Percentiles rank a stretch among this genome's conserved stretches.
Conservation (phyloP, 176 grass and related monocot species). For the Musa schizocarpa region DNA sequence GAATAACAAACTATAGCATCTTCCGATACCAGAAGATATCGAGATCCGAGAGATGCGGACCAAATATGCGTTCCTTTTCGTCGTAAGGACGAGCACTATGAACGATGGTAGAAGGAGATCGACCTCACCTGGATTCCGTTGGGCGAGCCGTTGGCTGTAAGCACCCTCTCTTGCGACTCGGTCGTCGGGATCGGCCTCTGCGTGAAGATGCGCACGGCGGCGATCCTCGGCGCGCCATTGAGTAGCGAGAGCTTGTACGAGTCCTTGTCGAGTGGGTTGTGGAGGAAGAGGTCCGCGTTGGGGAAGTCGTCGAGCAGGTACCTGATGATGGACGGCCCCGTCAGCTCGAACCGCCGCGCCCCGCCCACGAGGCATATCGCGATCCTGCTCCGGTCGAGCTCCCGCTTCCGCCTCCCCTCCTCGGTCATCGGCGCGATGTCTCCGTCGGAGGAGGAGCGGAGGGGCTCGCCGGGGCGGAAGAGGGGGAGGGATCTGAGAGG, state of each 20-base stretch:
- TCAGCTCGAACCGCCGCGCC: conserved; percentile 86
- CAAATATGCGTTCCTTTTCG: not conserved
- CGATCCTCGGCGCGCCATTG: conserved; percentile 28
- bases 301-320: conserved; percentile 32
- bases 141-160: conserved; percentile 51
- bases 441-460: not conserved
- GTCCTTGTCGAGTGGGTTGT: conserved; percentile 65
- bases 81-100: no score
- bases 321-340: conserved; percentile 66
- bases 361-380: conserved; percentile 86
- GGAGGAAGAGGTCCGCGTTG: conserved; percentile 62
- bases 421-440: not conserved
- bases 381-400: conserved; percentile 7
- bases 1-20: not conserved
- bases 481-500: not conserved
- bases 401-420: not conserved
- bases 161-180: conserved; percentile 24
- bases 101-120: no score
- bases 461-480: not conserved
- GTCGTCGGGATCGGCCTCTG: conserved; percentile 34
- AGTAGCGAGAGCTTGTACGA: conserved; percentile 69
- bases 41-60: not conserved
- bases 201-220: conserved; percentile 46
- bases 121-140: conserved; percentile 82
- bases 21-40: not conserved